These are phyloP conservation scores for Abortiporus biennis DNA, from an alignment of 1,284 basidiomycete genomes.

Conservation along the genomic window DNA sequence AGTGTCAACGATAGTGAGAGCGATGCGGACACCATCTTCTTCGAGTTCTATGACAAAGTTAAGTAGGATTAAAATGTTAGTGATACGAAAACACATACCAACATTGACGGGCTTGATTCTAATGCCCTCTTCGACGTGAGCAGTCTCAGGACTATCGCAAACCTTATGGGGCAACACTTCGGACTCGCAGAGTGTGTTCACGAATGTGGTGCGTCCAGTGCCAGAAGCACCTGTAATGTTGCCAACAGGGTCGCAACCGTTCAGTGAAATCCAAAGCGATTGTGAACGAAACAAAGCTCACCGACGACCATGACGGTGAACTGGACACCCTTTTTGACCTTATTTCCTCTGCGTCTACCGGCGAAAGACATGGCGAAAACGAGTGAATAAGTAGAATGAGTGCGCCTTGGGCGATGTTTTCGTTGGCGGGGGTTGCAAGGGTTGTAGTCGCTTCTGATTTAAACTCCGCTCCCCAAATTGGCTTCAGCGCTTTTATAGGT, in stretches of 20 bases:
- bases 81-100: constrained; percentile 46
- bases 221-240: constrained; percentile 88
- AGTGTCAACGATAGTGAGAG: constrained; percentile 97
- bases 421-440: constrained; percentile 4
- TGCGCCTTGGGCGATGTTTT: constrained; percentile 15
- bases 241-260: no score
- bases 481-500: no score
- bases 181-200: constrained; percentile 96
- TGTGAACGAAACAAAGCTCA: constrained; percentile 32
- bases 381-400: constrained; percentile 25
- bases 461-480: constrained; percentile 11
- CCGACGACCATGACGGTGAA: constrained; percentile 71
- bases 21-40: constrained; percentile 97
- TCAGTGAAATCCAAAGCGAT: no score
- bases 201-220: constrained; percentile 94
- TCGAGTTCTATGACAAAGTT: constrained; percentile 73
- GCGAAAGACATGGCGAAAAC: constrained; percentile 68
- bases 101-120: constrained; percentile 95
- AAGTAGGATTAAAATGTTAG: constrained; percentile 4
- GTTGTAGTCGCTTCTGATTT: constrained; percentile 8
- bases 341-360: constrained; percentile 85
- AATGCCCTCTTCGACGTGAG: constrained; percentile 92
- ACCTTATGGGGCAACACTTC: constrained; percentile 85
- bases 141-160: constrained; percentile 81
- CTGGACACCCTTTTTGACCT: constrained; percentile 96